These are phyloP conservation scores for Cerrena zonata DNA, from an alignment of 1,284 basidiomycete species.

Conservation along the genomic window DNA sequence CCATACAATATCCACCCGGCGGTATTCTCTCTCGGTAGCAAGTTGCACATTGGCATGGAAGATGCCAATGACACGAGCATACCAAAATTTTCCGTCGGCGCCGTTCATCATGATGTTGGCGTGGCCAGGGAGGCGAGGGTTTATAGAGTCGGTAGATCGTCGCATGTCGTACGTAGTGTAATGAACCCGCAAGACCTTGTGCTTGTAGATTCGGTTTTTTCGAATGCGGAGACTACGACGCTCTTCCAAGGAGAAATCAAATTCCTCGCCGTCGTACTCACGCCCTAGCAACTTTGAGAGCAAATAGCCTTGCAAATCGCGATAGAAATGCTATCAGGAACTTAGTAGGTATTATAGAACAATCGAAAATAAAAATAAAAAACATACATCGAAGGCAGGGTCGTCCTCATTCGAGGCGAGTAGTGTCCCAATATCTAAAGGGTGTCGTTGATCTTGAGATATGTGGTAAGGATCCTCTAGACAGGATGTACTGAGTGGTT, in stretches of 20 bases:
- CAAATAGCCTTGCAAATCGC: conserved; percentile 17
- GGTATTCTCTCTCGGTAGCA: conserved; percentile 6
- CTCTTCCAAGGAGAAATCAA: conserved; percentile 2
- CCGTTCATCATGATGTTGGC: conserved; percentile 15
- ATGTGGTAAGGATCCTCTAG: conserved; percentile 15
- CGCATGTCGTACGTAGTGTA: conserved; percentile 31
- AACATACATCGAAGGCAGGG: conserved; percentile 19
- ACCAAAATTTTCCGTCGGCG: conserved; percentile 19
- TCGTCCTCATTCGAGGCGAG: conserved; percentile 13
- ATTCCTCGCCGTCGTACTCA: conserved; percentile 6
- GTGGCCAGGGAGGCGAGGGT: conserved; percentile 24
- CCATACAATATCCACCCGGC: conserved; percentile 21
- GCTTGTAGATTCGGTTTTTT: conserved; percentile 21
- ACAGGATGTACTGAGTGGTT: conserved; percentile 5
- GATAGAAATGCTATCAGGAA: conserved; percentile 21
- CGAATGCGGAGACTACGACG: conserved; percentile 13
- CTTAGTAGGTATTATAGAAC: neutral
- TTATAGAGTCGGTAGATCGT: conserved; percentile 31
- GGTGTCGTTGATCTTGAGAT: conserved; percentile 12
- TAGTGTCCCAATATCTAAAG: conserved; percentile 14
- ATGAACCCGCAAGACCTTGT: conserved; percentile 22
- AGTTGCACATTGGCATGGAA: conserved; percentile 24
- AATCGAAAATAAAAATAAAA: neutral
- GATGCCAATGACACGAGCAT: too few relatives aligned
- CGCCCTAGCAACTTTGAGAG: conserved; percentile 12